Conservation (phyloP, 2,329 filamentous ascomycete genomes). For the Neopestalotiopsis rosae region DNA sequence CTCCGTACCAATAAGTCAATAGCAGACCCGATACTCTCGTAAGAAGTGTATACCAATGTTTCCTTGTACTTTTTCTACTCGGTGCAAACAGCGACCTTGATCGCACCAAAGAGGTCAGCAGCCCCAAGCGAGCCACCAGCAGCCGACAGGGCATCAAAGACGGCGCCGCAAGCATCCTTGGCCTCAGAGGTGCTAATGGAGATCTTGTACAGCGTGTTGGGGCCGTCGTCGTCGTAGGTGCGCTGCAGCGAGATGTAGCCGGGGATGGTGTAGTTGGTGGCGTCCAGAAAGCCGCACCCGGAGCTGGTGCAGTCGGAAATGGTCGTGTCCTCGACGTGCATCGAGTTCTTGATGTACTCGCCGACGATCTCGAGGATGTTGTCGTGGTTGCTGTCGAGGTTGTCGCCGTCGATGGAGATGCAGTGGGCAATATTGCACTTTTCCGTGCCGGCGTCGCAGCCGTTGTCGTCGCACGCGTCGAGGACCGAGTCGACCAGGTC, state of each 20-base stretch:
- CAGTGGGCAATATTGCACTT: slow-evolving; percentile 20
- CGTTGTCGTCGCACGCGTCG: slow-evolving; percentile 20
- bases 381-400: slow-evolving; percentile 18
- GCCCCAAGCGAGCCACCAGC: neutral
- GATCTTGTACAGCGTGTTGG: slow-evolving; percentile 18
- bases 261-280: slow-evolving; percentile 18
- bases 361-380: slow-evolving; percentile 19
- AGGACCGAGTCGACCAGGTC: slow-evolving; percentile 20
- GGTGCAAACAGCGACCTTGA: slow-evolving; percentile 5
- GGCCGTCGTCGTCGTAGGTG: slow-evolving; percentile 16
- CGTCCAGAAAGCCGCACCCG: slow-evolving; percentile 18
- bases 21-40: too few relatives aligned
- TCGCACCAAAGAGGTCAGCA: neutral
- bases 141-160: neutral
- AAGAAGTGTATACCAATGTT: neutral
- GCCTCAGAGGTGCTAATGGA: slow-evolving; percentile 6
- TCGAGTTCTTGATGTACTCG: slow-evolving; percentile 19
- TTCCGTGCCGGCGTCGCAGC: slow-evolving; percentile 20
- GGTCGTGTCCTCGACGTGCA: slow-evolving; percentile 19
- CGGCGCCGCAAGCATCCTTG: slow-evolving; percentile 2
- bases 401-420: slow-evolving; percentile 21
- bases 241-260: slow-evolving; percentile 19
- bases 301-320: slow-evolving; percentile 19
- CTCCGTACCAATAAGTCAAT: too few relatives aligned
- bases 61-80: neutral